phyloP scores from a whole-genome alignment of 768 basidiomycete genomes.

The Trametes maxima region DNA sequence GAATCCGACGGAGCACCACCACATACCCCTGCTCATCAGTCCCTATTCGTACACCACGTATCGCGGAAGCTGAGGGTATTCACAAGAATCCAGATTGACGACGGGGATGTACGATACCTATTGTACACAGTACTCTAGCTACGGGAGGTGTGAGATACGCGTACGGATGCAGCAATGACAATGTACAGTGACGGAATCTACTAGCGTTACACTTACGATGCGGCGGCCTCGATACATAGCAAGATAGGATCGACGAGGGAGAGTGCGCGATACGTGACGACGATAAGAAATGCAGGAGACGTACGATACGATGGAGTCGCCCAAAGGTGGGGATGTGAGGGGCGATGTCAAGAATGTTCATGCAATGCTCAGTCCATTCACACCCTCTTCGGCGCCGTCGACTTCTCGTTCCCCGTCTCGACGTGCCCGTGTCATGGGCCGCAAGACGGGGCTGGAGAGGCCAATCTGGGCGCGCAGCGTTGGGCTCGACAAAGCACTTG shows the following conservation, averaged over 20 bases:
- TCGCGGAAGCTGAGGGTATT: conserved; percentile 66
- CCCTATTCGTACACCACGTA: conserved; percentile 93
- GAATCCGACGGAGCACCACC: conserved; percentile 81
- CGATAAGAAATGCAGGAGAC: background rate
- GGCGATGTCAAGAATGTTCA: conserved; percentile 14
- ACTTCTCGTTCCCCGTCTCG: conserved; percentile 62
- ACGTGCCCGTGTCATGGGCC: conserved; percentile 56
- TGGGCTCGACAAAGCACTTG: conserved; percentile 69
- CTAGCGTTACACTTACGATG: conserved; percentile 9
- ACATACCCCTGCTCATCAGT: conserved; percentile 89
- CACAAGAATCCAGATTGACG: background rate
- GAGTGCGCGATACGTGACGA: background rate
- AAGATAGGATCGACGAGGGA: background rate
- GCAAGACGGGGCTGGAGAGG: conserved; percentile 75
- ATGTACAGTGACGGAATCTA: conserved; percentile 12
- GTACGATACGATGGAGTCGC: background rate
- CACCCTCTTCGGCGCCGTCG: conserved; percentile 79
- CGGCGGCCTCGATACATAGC: conserved; percentile 9
- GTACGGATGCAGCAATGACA: conserved; percentile 14
- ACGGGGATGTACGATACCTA: conserved; percentile 6
- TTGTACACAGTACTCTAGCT: conserved; percentile 17
- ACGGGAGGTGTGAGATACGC: conserved; percentile 6
- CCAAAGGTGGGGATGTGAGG: background rate
- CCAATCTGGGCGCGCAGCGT: conserved; percentile 71
- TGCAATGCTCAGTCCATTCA: conserved; percentile 57